Conservation (phyloP, 345 rosid species). For the Arabidopsis suecica region DNA sequence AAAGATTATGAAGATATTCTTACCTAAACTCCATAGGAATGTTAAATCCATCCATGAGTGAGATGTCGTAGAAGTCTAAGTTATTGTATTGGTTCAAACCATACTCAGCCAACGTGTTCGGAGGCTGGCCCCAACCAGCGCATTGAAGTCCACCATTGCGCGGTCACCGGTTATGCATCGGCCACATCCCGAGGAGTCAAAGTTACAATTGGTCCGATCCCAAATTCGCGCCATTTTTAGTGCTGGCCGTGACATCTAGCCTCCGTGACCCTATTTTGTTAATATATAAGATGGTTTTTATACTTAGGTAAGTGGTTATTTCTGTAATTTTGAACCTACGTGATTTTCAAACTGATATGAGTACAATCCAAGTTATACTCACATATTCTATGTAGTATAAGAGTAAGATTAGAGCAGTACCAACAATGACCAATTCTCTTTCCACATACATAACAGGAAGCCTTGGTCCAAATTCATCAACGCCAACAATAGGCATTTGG, state of each 20-base stretch:
- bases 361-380: too few species aligned
- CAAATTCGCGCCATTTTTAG: conserved; percentile 44
- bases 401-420: conserved; percentile 23
- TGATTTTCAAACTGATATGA: too few species aligned
- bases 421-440: conserved; percentile 8
- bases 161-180: conserved; percentile 67
- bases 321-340: background rate
- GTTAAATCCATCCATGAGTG: conserved; percentile 46
- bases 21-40: conserved; percentile 49
- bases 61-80: conserved; percentile 45
- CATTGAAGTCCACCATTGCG: conserved; percentile 52
- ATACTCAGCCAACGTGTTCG: conserved; percentile 63
- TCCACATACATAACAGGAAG: conserved; percentile 84
- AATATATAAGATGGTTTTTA: background rate
- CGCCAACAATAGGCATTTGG: conserved; percentile 89
- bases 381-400: background rate
- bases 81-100: conserved; percentile 58
- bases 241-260: conserved; percentile 35
- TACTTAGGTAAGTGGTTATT: conserved; percentile 18
- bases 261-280: conserved; percentile 32
- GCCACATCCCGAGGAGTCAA: conserved; percentile 39
- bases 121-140: conserved; percentile 55
- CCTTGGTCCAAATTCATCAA: conserved; percentile 94
- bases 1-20: background rate
- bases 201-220: conserved; percentile 48